Evolutionary conservation across 345 rosid species (phyloP).

Genomic region (Fremontodendron californicum): DNA sequence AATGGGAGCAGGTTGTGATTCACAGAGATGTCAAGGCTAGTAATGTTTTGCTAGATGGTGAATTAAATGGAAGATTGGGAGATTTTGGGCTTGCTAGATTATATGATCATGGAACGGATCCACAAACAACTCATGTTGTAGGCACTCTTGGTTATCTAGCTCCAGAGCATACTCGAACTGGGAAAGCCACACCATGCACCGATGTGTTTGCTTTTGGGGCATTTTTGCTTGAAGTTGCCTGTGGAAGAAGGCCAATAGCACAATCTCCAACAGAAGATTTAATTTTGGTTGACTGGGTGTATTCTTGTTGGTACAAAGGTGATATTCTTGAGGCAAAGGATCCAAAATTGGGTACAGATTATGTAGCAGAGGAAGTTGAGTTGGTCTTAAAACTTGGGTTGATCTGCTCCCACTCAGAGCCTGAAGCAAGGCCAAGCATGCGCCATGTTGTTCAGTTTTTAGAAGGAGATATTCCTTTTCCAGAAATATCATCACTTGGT

Average conservation of each 20-base stretch:
- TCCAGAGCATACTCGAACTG: slow-evolving; percentile 51
- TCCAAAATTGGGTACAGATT: slow-evolving; percentile 36
- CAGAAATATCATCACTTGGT: slow-evolving; percentile 35
- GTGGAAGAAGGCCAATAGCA: slow-evolving; percentile 49
- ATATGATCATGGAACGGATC: slow-evolving; percentile 55
- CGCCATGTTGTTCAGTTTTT: slow-evolving; percentile 49
- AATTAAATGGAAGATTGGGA: slow-evolving; percentile 48
- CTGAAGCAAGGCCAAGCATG: slow-evolving; percentile 54
- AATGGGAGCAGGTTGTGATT: slow-evolving; percentile 63
- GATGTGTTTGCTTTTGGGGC: slow-evolving; percentile 65
- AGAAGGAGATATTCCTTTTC: slow-evolving; percentile 37
- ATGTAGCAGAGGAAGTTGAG: slow-evolving; percentile 38
- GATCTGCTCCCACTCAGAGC: slow-evolving; percentile 47
- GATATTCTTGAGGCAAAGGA: slow-evolving; percentile 39
- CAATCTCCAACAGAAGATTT: slow-evolving; percentile 17
- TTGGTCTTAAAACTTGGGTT: slow-evolving; percentile 57
- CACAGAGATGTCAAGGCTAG: slow-evolving; percentile 68
- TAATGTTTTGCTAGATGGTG: slow-evolving; percentile 53
- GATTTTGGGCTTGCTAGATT: slow-evolving; percentile 67
- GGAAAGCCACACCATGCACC: slow-evolving; percentile 44
- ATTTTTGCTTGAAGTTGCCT: slow-evolving; percentile 55
- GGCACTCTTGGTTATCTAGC: slow-evolving; percentile 68
- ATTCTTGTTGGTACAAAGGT: slow-evolving; percentile 32
- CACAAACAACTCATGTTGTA: slow-evolving; percentile 50
- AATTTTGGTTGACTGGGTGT: slow-evolving; percentile 48